These are phyloP conservation scores for Amaranthus cruentus DNA, from an alignment of 148 eudicot species.

Conservation along the genomic window DNA sequence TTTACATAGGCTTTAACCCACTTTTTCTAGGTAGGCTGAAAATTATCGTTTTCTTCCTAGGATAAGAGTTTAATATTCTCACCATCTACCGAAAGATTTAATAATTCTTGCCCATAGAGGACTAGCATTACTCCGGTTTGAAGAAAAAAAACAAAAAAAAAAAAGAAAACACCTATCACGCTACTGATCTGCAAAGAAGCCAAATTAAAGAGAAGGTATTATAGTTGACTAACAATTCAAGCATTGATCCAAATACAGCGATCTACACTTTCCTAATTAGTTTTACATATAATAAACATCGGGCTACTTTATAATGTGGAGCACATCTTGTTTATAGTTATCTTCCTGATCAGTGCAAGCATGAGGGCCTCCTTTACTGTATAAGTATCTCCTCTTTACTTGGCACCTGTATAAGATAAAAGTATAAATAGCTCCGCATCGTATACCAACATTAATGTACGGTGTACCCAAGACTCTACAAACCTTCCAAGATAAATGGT, in stretches of 20 bases:
- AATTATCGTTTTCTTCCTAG: no score
- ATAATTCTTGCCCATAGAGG: no score
- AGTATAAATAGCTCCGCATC: slow-evolving; percentile 38
- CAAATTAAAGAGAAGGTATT: background rate
- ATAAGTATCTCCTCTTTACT: slow-evolving; percentile 34
- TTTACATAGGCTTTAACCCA: no score
- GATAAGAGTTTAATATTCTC: no score
- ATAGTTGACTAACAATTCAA: background rate
- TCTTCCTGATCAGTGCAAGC: slow-evolving; percentile 28
- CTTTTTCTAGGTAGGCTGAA: no score
- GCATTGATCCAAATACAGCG: background rate
- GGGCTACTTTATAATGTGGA: background rate
- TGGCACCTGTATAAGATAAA: slow-evolving; percentile 80
- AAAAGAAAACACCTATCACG: background rate
- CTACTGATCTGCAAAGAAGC: background rate
- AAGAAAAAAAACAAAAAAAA: no score
- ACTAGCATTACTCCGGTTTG: no score
- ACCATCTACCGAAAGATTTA: no score
- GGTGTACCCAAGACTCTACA: slow-evolving; percentile 61
- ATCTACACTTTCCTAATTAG: background rate
- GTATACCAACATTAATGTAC: slow-evolving; percentile 42
- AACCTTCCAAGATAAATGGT: slow-evolving; percentile 82
- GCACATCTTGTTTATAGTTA: slow-evolving; percentile 17
- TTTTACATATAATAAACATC: slow-evolving; percentile 6
- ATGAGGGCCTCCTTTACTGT: slow-evolving; percentile 31